Conservation (phyloP, 1,284 basidiomycete species). For the Melanopsichium pennsylvanicum region DNA sequence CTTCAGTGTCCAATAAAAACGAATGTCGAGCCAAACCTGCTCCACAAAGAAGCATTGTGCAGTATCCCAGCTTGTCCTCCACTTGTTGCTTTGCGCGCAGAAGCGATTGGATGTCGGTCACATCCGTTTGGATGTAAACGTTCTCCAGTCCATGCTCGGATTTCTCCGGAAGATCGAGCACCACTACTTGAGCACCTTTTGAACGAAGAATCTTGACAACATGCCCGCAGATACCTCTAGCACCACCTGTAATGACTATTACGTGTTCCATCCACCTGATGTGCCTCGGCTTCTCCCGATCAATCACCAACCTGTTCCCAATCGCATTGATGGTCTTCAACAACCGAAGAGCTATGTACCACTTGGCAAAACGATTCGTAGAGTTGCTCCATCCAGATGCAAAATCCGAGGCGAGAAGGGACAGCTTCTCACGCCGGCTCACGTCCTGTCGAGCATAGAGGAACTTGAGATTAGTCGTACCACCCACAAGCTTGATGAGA, state of each 20-base stretch:
- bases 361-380: constrained; percentile 16
- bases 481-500: constrained; percentile 36
- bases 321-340: constrained; percentile 45
- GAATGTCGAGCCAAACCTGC: constrained; percentile 47
- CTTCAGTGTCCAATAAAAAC: constrained; percentile 49
- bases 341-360: constrained; percentile 31
- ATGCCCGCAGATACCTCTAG: constrained; percentile 50
- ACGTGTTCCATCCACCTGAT: constrained; percentile 49
- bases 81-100: constrained; percentile 35
- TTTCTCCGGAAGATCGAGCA: constrained; percentile 43
- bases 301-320: constrained; percentile 38
- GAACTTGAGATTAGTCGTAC: constrained; percentile 30
- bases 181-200: constrained; percentile 47
- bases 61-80: constrained; percentile 42
- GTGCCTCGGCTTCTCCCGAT: constrained; percentile 21
- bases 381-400: constrained; percentile 19
- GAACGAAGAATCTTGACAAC: constrained; percentile 31
- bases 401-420: constrained; percentile 11
- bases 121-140: constrained; percentile 46
- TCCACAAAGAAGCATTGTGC: constrained; percentile 48
- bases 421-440: constrained; percentile 17
- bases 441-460: constrained; percentile 19
- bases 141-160: constrained; percentile 43
- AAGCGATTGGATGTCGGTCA: constrained; percentile 48
- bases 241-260: constrained; percentile 51